Evolutionary conservation across 768 basidiomycete species (phyloP), one percentile per base, ranked within the genome.

Genomic region (Cystobasidium tubakii): DNA sequence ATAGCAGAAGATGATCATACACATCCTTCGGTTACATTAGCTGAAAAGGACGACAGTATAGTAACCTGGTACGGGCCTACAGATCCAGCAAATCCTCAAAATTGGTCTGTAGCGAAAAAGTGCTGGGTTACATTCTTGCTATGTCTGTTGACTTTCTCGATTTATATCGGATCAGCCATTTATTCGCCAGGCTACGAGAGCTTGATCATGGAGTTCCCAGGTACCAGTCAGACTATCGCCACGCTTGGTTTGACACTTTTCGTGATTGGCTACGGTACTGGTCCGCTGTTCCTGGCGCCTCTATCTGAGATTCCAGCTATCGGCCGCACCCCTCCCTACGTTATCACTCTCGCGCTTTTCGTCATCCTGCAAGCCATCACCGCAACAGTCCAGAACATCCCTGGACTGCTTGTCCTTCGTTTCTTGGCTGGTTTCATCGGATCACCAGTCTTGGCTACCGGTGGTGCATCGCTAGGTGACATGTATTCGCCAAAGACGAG

Each of bases 371-470:
- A 83, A 74, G 75, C 81, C 12, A 81, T 81, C 1, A 39, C 81
- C 0, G 78, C 77, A 0, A 71, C 81, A 36, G 76, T 80, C 15
- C 75, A 73, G 31, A 81, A 81, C 75, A 75, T 81, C 74, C 78
- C 79, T n/a, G 78, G 78, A 17, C 76, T 82, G 50, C 73, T 78
- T 13, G 79, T 79, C 33, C 73, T 81, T 13, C 76, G 77, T 21
- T 81, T 81, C 74, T 63, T 82, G n/a, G 79, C 81, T 53, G 81
- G 82, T 43, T 82, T 82, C 77, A 73, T 79, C 53, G 81, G 82
- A 1, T 76, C 74, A 33, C 81, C 81, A 0, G 79, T 80, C 15
- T 70, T 82, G 6, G 81, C 81, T 4, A 82, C 81, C 2, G 81
- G 82, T 55, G 82, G 82, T 46, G 77, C 75, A 6, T 74, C 66